phyloP scores from a whole-genome alignment of 73 alveolate genomes.

The Paramecium primaurelia region DNA sequence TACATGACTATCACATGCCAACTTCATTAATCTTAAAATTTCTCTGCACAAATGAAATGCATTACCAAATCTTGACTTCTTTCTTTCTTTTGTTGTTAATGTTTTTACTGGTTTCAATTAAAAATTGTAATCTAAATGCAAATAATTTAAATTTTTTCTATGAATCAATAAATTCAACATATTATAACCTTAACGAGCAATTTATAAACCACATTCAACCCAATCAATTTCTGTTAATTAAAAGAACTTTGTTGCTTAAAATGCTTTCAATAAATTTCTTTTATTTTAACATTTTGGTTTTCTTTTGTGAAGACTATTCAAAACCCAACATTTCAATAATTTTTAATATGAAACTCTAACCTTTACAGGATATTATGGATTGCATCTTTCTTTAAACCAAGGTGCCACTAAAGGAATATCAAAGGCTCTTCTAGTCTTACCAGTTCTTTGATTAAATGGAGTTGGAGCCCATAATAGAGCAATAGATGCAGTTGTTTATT shows the following conservation, averaged over 20 bases:
- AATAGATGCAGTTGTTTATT: slow-evolving; percentile 93
- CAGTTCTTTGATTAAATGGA: slow-evolving; percentile 98
- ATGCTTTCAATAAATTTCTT: slow-evolving; percentile 96
- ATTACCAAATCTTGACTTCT: slow-evolving; percentile 99
- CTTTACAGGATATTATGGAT: slow-evolving; percentile 97
- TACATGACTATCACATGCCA: slow-evolving; percentile 98
- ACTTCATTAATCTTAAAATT: slow-evolving; percentile 96
- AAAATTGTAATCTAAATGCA: slow-evolving; percentile 99
- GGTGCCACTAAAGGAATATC: slow-evolving; percentile 98
- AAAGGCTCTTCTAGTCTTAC: slow-evolving; percentile 96
- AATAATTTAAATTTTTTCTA: slow-evolving; percentile 98
- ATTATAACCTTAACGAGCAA: slow-evolving; percentile 99
- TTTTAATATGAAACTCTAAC: slow-evolving; percentile 99
- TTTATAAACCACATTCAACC: slow-evolving; percentile 99
- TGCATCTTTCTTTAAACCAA: slow-evolving; percentile 99
- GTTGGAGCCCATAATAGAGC: slow-evolving; percentile 98
- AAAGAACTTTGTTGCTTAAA: slow-evolving; percentile 98
- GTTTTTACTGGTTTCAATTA: slow-evolving; percentile 99
- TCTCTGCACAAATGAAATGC: slow-evolving; percentile 99
- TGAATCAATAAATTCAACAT: slow-evolving; percentile 99
- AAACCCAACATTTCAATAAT: slow-evolving; percentile 98
- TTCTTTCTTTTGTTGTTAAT: slow-evolving; percentile 98
- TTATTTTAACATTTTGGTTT: slow-evolving; percentile 95
- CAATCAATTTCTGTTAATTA: slow-evolving; percentile 99
- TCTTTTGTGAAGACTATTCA: slow-evolving; percentile 95